These are phyloP conservation scores for Rhododendron ovatum DNA, from an alignment of 148 eudicot genomes.

Conservation along the genomic window DNA sequence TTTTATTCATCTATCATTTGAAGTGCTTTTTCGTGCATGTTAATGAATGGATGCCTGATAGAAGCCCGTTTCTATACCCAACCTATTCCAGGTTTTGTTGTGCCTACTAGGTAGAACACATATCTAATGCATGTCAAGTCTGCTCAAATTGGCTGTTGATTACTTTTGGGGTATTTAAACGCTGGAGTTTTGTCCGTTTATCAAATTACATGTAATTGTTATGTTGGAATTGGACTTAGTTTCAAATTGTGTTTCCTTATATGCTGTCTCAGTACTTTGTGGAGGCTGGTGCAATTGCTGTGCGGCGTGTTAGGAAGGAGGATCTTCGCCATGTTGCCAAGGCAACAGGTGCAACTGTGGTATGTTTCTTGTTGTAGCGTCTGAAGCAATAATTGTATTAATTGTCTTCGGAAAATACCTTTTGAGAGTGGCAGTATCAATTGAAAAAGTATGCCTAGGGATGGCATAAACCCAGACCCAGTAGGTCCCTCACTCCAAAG, in stretches of 20 bases:
- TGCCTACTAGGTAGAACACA: background rate
- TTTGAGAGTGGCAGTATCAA: background rate
- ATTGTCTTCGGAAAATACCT: no score
- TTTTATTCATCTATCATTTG: background rate
- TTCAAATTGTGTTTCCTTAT: background rate
- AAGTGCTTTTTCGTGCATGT: background rate
- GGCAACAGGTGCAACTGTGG: conserved; percentile 95
- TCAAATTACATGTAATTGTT: background rate
- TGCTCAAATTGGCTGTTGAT: background rate
- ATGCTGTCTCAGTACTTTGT: conserved; percentile 69
- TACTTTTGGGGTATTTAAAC: background rate
- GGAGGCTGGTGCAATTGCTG: conserved; percentile 97
- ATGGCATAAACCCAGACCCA: background rate
- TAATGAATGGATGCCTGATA: background rate
- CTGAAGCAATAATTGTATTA: background rate
- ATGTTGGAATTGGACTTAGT: background rate
- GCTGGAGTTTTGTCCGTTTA: background rate
- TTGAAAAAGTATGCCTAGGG: background rate
- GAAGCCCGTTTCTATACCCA: background rate
- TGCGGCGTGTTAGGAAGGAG: conserved; percentile 89
- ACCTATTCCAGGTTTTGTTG: background rate
- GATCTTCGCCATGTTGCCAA: conserved; percentile 97
- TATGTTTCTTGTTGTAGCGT: conserved; percentile 28
- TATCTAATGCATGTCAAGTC: background rate
- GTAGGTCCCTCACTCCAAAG: background rate